Percentiles rank a stretch among this genome's conserved stretches.
Evolutionary conservation across 2,329 filamentous ascomycete genomes (phyloP).

Genomic region (Chaetomium strumarium): DNA sequence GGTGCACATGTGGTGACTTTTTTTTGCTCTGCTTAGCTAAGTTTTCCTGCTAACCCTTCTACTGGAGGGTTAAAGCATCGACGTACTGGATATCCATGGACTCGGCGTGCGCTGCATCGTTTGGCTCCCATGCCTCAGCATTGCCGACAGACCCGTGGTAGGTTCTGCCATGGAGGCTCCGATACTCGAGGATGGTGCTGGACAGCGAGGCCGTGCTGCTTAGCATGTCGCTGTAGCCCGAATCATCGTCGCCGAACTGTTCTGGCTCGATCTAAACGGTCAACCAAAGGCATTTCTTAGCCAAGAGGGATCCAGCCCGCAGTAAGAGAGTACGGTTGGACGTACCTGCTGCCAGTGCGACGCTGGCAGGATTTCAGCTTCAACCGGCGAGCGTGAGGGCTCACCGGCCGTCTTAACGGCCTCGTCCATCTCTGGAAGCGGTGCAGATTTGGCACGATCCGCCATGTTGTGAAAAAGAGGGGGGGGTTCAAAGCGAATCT

Average conservation of each 20-base stretch:
- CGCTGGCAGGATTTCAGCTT: constrained; percentile 6
- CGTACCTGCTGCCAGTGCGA: constrained; percentile 9
- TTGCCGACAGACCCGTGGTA: constrained; percentile 13
- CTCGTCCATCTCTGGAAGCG: neutral
- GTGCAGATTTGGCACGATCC: neutral
- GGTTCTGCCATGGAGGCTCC: constrained; percentile 15
- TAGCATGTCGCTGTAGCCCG: neutral
- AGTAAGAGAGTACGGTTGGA: neutral
- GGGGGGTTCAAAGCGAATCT: neutral
- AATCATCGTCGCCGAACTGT: constrained; percentile 2
- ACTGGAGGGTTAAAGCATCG: neutral
- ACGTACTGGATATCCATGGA: constrained; percentile 28
- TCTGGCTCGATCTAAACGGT: neutral
- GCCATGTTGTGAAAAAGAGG: neutral
- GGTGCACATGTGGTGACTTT: constrained; percentile 31
- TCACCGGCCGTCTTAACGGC: neutral
- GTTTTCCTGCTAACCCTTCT: neutral
- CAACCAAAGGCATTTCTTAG: neutral
- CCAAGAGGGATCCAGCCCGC: neutral
- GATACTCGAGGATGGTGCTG: constrained; percentile 17
- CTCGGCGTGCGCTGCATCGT: constrained; percentile 12
- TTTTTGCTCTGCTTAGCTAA: neutral
- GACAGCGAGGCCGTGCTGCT: constrained; percentile 15
- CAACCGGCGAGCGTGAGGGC: neutral
- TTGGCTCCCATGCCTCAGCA: constrained; percentile 13